Conservation (phyloP, 140 eudicot species). For the Flaveria floridana region DNA sequence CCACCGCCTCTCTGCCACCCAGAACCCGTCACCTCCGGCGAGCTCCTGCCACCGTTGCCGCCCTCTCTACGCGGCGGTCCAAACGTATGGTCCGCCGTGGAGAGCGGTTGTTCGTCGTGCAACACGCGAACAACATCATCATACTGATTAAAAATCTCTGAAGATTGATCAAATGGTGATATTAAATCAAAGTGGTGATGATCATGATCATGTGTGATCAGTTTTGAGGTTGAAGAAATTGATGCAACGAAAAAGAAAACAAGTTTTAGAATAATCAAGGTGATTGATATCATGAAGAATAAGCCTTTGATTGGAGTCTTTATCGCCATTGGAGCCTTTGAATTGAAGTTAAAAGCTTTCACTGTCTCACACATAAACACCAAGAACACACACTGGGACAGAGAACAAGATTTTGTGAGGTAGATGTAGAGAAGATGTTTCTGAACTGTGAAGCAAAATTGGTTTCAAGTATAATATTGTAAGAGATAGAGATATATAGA, state of each 20-base stretch:
- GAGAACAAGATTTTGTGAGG: no score
- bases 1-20: constrained; percentile 14
- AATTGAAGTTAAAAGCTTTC: constrained; percentile 19
- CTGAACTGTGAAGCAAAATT: no score
- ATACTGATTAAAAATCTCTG: not conserved
- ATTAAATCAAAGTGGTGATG: constrained; percentile 20
- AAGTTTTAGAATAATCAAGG: constrained; percentile 34
- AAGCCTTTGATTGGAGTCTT: constrained; percentile 41
- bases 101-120: constrained; percentile 23
- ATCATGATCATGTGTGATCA: constrained; percentile 22
- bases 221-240: constrained; percentile 42
- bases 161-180: constrained; percentile 28
- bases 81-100: not conserved
- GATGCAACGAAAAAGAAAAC: constrained; percentile 36
- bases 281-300: constrained; percentile 42
- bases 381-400: not conserved
- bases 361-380: constrained; percentile 18
- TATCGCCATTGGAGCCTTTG: constrained; percentile 16
- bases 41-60: not conserved
- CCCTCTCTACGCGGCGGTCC: not conserved
- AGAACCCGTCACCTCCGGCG: constrained; percentile 18
- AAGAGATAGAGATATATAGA: no score
- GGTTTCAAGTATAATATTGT: no score
- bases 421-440: no score
- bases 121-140: constrained; percentile 31